Base-by-base conservation (phyloP, 2,329 filamentous ascomycete species). In the Aspergillus sp. region DNA sequence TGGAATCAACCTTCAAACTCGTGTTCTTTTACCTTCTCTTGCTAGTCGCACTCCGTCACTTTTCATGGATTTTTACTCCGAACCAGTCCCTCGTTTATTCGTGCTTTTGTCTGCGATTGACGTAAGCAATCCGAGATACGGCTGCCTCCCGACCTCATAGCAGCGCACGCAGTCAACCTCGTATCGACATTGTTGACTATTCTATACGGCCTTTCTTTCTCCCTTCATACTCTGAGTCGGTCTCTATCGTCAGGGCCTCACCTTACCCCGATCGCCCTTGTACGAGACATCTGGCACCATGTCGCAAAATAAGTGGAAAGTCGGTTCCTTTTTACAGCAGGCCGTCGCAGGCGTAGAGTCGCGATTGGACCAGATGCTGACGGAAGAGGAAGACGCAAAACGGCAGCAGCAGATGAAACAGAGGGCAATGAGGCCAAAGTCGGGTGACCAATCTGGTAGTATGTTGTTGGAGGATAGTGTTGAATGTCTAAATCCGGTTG, bases 311-410 rank as follows among this genome's bases (percentile, higher is more conserved):
- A 84, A 84, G 85, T 92, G 90, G 90, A 89, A 88, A 46, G 86
- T 77, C 49, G 73, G 74, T 12, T 73, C 86, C 33, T 89, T 96
- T 71, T 83, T 97, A 59, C 90, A 92, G 64, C 91, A 93, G 75
- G 93, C 93, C 62, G 91, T 98, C 60, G 92, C 93, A 55, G 93
- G 93, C 60, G 90, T 99, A 57, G 95, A 99, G 78, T 96, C 93
- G 59, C 87, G 90, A 44, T 84, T 99, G 59, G 95, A 99, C 74
- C 93, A 86, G 50, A 96, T 99, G 58, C 83, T 99, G 60, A 87
- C 91, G 54, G 93, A 97, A 64, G 87, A 90, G 55, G 86, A 65
- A 24, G 55, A 63, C 6, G 60, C 58, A n/a, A 61, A 65, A 37
- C 59, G 61, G 5, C 23, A 43, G 37, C 58, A 65, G 17, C 58